Conservation (phyloP, 139 green algal species). For the Coelastrella sp. region DNA sequence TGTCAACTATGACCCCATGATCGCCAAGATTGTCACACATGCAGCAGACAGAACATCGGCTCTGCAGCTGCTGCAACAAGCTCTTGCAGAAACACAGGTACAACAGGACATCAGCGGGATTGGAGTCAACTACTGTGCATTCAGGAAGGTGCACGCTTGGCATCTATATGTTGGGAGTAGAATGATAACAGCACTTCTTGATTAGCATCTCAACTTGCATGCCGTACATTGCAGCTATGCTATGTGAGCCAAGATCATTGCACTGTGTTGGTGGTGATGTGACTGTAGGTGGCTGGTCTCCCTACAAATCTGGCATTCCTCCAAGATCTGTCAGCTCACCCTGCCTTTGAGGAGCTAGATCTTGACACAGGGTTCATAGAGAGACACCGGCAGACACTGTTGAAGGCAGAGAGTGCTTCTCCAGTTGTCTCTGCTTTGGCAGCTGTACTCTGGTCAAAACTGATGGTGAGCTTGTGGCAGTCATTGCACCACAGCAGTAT, state of each 20-base stretch:
- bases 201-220: too few species aligned
- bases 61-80: slow-evolving; percentile 54
- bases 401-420: slow-evolving; percentile 33
- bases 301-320: slow-evolving; percentile 86
- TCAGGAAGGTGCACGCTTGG: too few species aligned
- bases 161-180: too few species aligned
- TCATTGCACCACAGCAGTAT: too few species aligned
- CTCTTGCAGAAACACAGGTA: slow-evolving; percentile 62
- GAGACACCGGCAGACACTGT: slow-evolving; percentile 46
- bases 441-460: slow-evolving; percentile 55
- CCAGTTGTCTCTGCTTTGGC: slow-evolving; percentile 49
- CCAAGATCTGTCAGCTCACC: slow-evolving; percentile 67
- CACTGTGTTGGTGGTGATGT: not conserved
- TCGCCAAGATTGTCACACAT: slow-evolving; percentile 86
- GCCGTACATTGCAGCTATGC: not conserved
- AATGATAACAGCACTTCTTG: too few species aligned
- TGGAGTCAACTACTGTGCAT: too few species aligned
- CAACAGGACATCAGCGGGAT: too few species aligned
- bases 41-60: slow-evolving; percentile 53
- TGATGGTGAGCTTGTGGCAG: slow-evolving; percentile 35
- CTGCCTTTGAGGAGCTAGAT: slow-evolving; percentile 62
- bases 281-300: slow-evolving; percentile 74
- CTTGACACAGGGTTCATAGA: slow-evolving; percentile 54
- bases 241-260: not conserved
- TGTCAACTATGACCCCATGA: slow-evolving; percentile 85